A percentile compares a stretch with the other conserved stretches of the same genome.
Conservation (phyloP, 495 filamentous ascomycete genomes). For the Aspergillus cristatus region DNA sequence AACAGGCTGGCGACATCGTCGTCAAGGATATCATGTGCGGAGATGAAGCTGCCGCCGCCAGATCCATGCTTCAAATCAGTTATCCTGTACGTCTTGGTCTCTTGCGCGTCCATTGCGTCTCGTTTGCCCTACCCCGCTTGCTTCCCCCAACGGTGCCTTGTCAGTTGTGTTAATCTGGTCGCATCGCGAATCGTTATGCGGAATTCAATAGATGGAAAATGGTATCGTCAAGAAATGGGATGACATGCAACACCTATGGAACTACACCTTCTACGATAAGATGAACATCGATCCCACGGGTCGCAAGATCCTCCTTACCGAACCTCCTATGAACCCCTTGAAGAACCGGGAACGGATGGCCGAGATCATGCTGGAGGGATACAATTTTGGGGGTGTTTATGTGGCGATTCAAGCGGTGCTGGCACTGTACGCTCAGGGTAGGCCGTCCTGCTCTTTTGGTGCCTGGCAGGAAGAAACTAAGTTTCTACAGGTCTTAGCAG, state of each 20-base stretch:
- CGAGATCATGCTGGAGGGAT: constrained; percentile 97
- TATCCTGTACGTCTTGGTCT: constrained; percentile 60
- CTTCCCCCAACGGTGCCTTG: constrained; percentile 12
- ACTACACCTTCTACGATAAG: constrained; percentile 97
- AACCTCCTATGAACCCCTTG: constrained; percentile 95
- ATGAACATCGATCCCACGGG: constrained; percentile 84
- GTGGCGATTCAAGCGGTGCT: constrained; percentile 98
- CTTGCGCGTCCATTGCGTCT: constrained; percentile 4
- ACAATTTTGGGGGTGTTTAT: constrained; percentile 93
- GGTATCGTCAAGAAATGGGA: constrained; percentile 99
- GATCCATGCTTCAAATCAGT: constrained; percentile 94
- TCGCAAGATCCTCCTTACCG: constrained; percentile 95
- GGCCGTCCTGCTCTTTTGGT: constrained; percentile 3
- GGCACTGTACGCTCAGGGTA: constrained; percentile 94
- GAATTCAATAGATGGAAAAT: constrained; percentile 85
- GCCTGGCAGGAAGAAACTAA: background rate
- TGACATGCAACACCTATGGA: constrained; percentile 99
- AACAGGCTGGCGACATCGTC: constrained; percentile 63
- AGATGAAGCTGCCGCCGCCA: constrained; percentile 91
- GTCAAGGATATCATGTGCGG: constrained; percentile 99
- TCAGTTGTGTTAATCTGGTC: constrained; percentile 18
- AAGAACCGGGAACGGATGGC: constrained; percentile 95
- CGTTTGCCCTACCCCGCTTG: constrained; percentile 15
- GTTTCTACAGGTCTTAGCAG: constrained; percentile 65
- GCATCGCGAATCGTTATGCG: constrained; percentile 1